Evolutionary conservation across 768 basidiomycete genomes (phyloP), one percentile per base, ranked within the genome.

Genomic region (Suillus subalutaceus): DNA sequence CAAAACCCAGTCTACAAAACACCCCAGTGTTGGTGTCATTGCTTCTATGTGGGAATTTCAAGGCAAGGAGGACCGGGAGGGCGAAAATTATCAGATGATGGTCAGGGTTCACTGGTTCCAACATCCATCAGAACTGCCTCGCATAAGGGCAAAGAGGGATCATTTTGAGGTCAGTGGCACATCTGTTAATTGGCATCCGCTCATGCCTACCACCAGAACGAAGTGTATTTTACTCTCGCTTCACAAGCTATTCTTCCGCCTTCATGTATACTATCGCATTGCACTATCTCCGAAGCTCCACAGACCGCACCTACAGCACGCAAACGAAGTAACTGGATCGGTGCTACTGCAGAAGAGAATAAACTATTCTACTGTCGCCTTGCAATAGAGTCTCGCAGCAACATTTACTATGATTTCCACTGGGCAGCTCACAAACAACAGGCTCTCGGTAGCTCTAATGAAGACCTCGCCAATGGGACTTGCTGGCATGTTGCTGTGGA

Each of bases 41-140:
- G 79, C 85, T 20, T 81, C 89, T 0, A 85, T 94, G 81, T 93
- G 90, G 89, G 85, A 90, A 8, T 75, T 71, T 68, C 65, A 57
- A 62, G 78, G 64, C 2, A 78, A 77, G 9, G 72, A 72, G 0
- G 75, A 69, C 9, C 71, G 63, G 30, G 75, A 79, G 43, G 72
- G 73, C n/a, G 74, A 78, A 41, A 72, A 71, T 2, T 70, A 75
- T 44, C 82, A 79, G 59, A 86, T 88, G 81, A 81, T 85, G 64
- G 75, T 90, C 30, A 82, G 85, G 35, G 77, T 93, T 30, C 92
- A 92, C 69, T 94, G 91, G 92, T 94, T 93, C 71, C 77, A 91
- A 67, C 78, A 87, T 40, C 91, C 90, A 1, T 76, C 79, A 0
- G 87, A 93, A 72, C 78, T 93, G 66, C 84, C 91, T 8, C 77